A percentile compares a stretch with the other conserved stretches of the same genome.
phyloP scores from a whole-genome alignment of 1,284 basidiomycete genomes.

The Grifola frondosa region DNA sequence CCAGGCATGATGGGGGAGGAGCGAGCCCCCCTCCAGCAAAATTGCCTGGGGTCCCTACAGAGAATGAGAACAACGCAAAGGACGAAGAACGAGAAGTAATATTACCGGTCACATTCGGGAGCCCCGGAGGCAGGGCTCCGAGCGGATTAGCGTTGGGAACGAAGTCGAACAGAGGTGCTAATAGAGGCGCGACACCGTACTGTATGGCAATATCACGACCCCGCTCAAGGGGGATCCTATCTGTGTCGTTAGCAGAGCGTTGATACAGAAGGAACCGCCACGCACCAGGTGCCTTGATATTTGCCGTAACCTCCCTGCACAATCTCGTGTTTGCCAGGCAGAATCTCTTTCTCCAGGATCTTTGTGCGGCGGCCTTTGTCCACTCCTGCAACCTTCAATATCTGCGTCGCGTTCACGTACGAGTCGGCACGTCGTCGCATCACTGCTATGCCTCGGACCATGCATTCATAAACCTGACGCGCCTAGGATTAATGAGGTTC shows the following conservation, averaged over 20 bases:
- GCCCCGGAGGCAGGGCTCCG: slow-evolving; percentile 49
- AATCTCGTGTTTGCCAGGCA: slow-evolving; percentile 96
- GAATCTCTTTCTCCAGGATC: slow-evolving; percentile 97
- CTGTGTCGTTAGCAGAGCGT: slow-evolving; percentile 14
- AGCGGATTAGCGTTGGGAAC: slow-evolving; percentile 73
- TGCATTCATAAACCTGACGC: slow-evolving; percentile 87
- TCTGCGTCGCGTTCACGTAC: slow-evolving; percentile 97
- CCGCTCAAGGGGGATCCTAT: slow-evolving; percentile 89
- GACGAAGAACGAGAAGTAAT: slow-evolving; percentile 46
- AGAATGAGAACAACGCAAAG: neutral
- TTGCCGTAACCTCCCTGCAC: slow-evolving; percentile 99
- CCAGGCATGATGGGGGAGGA: slow-evolving; percentile 80
- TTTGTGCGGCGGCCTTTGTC: slow-evolving; percentile 97
- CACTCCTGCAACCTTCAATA: slow-evolving; percentile 97
- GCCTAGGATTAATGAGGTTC: slow-evolving; percentile 33
- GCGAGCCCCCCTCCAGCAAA: slow-evolving; percentile 59
- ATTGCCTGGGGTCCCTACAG: slow-evolving; percentile 34
- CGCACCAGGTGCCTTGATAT: slow-evolving; percentile 98
- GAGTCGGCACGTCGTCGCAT: slow-evolving; percentile 96
- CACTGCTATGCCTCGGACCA: slow-evolving; percentile 97
- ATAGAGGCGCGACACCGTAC: slow-evolving; percentile 82
- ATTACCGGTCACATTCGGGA: slow-evolving; percentile 41
- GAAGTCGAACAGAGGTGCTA: slow-evolving; percentile 91
- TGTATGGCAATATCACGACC: slow-evolving; percentile 89
- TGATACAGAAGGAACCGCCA: slow-evolving; percentile 3